phyloP scores from a whole-genome alignment of 2,329 filamentous ascomycete species.

The Aspergillaceae sp. region DNA sequence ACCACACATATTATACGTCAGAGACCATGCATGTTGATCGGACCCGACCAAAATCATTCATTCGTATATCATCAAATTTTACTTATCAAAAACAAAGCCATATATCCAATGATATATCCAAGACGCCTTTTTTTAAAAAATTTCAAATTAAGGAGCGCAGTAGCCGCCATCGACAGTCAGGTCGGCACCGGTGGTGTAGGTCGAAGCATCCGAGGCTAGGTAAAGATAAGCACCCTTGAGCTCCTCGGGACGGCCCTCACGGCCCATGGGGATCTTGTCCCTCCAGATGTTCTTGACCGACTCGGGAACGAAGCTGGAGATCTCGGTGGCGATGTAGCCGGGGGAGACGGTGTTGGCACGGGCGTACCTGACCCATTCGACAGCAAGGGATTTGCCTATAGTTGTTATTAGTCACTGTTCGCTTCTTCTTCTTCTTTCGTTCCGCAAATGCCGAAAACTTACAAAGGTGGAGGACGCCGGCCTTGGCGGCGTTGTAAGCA shows the following conservation, averaged over 20 bases:
- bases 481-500: conserved; percentile 66
- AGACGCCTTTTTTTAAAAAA: neutral
- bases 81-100: neutral
- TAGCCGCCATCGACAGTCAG: conserved; percentile 71
- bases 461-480: conserved; percentile 47
- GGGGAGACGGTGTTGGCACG: conserved; percentile 65
- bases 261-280: conserved; percentile 70
- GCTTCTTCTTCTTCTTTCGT: too few relatives aligned
- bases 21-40: neutral
- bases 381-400: conserved; percentile 58
- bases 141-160: conserved; percentile 16
- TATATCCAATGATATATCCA: neutral
- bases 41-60: neutral
- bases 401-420: conserved; percentile 5
- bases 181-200: conserved; percentile 69
- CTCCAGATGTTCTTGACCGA: conserved; percentile 67
- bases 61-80: neutral
- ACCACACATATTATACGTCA: neutral
- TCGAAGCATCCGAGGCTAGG: conserved; percentile 71
- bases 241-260: conserved; percentile 64
- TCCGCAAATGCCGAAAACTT: conserved; percentile 10
- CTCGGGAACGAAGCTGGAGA: conserved; percentile 54
- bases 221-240: conserved; percentile 78
- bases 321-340: conserved; percentile 67
- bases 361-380: conserved; percentile 70